Conservation (phyloP, 345 rosid genomes). For the Eucalyptus curtisii region DNA sequence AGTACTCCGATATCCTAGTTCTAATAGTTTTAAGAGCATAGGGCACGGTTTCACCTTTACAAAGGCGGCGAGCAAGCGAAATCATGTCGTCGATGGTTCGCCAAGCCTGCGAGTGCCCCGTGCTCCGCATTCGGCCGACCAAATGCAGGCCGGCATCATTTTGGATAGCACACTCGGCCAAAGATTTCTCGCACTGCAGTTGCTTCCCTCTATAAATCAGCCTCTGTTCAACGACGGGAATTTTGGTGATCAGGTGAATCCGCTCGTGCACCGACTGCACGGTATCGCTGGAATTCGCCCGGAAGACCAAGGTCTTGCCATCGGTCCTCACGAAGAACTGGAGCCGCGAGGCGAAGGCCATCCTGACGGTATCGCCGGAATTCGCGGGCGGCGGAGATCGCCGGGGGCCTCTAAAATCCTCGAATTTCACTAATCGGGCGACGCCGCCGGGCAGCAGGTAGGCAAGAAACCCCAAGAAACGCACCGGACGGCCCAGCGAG, state of each 20-base stretch:
- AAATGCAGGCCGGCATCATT: conserved; percentile 66
- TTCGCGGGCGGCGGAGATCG: not conserved
- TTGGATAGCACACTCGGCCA: conserved; percentile 48
- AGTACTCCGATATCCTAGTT: conserved; percentile 28
- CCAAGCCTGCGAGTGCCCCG: conserved; percentile 63
- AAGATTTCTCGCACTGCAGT: conserved; percentile 56
- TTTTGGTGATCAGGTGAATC: conserved; percentile 33
- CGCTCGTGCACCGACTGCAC: conserved; percentile 50
- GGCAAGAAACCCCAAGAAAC: too few relatives aligned
- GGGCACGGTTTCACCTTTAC: conserved; percentile 10
- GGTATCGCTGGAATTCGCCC: conserved; percentile 48
- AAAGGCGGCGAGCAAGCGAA: conserved; percentile 21
- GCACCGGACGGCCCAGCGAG: too few relatives aligned
- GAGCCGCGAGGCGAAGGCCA: conserved; percentile 18
- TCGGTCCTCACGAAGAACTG: conserved; percentile 68
- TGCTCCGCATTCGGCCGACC: conserved; percentile 61
- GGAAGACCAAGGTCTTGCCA: conserved; percentile 52
- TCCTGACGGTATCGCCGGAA: too few relatives aligned
- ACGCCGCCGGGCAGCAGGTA: too few relatives aligned
- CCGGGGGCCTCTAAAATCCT: too few relatives aligned
- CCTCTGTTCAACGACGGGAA: conserved; percentile 56
- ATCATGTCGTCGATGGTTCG: conserved; percentile 55
- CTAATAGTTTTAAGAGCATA: conserved; percentile 16
- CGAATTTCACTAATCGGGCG: too few relatives aligned
- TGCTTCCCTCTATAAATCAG: conserved; percentile 66